A percentile compares a stretch with the other conserved stretches of the same genome.
Evolutionary conservation across 2,329 filamentous ascomycete genomes (phyloP).

Genomic region (Tothia fuscella): DNA sequence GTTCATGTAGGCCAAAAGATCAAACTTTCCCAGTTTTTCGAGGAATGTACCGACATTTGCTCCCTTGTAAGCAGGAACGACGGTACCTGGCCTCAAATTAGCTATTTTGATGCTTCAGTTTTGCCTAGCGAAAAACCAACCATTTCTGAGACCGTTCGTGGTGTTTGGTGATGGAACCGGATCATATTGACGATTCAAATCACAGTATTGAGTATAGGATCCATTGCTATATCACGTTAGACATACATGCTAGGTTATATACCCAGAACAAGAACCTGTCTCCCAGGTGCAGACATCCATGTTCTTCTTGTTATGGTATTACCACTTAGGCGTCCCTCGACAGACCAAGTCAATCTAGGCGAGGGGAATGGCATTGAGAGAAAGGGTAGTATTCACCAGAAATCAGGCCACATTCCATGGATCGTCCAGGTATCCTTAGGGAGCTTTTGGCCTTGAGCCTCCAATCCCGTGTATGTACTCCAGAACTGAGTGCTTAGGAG

Average conservation of each 20-base stretch:
- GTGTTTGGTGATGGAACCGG: conserved; percentile 50
- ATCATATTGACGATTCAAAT: conserved; percentile 52
- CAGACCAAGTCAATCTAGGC: too few species aligned
- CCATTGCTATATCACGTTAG: too few species aligned
- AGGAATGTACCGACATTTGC: conserved; percentile 47
- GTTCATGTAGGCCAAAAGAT: conserved; percentile 54
- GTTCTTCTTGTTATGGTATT: not conserved
- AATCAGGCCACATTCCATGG: conserved; percentile 44
- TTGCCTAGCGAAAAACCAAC: conserved; percentile 21
- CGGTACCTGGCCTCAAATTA: conserved; percentile 18
- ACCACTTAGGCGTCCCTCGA: too few species aligned
- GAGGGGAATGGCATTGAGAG: conserved; percentile 7
- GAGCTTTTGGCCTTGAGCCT: conserved; percentile 44
- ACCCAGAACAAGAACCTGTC: conserved; percentile 25
- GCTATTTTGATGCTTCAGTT: not conserved
- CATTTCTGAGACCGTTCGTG: conserved; percentile 43
- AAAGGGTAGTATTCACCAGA: too few species aligned
- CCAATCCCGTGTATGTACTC: conserved; percentile 50
- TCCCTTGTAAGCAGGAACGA: conserved; percentile 47
- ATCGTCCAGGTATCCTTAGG: conserved; percentile 47
- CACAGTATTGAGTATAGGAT: conserved; percentile 56
- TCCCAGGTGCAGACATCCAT: not conserved
- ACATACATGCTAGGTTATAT: too few species aligned
- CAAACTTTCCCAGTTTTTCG: conserved; percentile 43
- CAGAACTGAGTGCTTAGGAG: conserved; percentile 53